Conservation (phyloP, 2,329 filamentous ascomycete genomes). For the Diaporthe citrichinensis region DNA sequence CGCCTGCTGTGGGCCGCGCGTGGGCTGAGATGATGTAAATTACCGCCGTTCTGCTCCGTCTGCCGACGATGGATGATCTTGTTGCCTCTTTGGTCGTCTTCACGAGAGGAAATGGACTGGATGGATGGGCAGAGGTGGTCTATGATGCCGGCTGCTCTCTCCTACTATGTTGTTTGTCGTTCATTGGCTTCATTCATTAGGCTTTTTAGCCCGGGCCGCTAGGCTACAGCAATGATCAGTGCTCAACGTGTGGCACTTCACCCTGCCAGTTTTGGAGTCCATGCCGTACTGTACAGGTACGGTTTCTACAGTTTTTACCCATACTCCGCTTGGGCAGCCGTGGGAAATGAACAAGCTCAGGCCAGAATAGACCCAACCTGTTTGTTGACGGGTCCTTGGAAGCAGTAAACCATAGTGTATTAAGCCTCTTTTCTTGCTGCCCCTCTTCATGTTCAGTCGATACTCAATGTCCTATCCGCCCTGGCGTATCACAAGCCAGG, state of each 20-base stretch:
- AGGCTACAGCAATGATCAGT: constrained; percentile 17
- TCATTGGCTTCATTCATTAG: neutral
- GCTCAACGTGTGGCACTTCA: neutral
- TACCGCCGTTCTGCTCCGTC: neutral
- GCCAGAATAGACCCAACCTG: neutral
- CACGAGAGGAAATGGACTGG: neutral
- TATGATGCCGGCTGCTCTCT: neutral
- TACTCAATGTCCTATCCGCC: neutral
- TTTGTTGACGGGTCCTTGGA: neutral
- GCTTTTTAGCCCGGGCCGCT: constrained; percentile 13
- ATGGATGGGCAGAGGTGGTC: neutral
- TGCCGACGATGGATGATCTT: neutral
- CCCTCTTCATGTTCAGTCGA: neutral
- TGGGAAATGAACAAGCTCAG: constrained; percentile 18
- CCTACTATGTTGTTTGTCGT: neutral
- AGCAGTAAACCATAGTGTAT: neutral
- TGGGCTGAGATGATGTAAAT: constrained; percentile 31
- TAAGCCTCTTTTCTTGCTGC: neutral
- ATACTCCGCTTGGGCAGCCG: constrained; percentile 40
- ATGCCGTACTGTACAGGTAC: neutral
- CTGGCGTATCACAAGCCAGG: constrained; percentile 17
- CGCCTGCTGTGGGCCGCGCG: constrained; percentile 28
- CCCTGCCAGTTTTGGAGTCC: constrained; percentile 3
- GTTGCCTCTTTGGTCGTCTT: neutral
- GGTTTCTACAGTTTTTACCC: neutral